Evolutionary conservation across 495 filamentous ascomycete genomes (phyloP).

Genomic region (Neurospora sp.): DNA sequence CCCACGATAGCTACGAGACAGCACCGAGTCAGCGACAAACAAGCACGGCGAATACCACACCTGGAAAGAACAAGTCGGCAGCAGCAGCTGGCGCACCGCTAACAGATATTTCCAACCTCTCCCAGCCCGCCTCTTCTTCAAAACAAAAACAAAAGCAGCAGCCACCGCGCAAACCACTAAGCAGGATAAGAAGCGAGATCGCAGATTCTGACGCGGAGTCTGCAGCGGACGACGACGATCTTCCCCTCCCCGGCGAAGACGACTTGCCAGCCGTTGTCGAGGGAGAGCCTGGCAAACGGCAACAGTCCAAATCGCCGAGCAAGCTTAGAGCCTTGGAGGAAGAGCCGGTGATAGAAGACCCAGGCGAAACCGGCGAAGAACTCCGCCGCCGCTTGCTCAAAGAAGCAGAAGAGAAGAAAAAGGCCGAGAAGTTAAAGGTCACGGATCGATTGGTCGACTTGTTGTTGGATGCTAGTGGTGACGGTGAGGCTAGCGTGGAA

Average conservation of each 20-base stretch:
- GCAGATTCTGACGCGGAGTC: slow-evolving; percentile 29
- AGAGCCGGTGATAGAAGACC: not conserved
- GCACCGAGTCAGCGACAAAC: slow-evolving; percentile 26
- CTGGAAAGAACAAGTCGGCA: not conserved
- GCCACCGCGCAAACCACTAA: slow-evolving; percentile 5
- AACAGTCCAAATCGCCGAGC: not conserved
- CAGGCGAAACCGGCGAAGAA: not conserved
- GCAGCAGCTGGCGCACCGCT: slow-evolving; percentile 3
- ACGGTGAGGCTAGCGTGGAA: not conserved
- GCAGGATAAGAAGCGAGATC: slow-evolving; percentile 27
- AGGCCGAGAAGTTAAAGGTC: not conserved
- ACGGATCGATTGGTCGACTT: not conserved
- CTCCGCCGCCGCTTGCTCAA: not conserved
- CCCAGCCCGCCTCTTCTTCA: slow-evolving; percentile 17
- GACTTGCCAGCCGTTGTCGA: not conserved
- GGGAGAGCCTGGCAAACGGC: not conserved
- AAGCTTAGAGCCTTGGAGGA: not conserved
- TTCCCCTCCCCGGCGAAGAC: not conserved
- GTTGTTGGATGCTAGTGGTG: not conserved
- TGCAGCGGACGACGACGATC: slow-evolving; percentile 6
- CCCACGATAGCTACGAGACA: slow-evolving; percentile 22
- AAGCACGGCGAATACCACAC: slow-evolving; percentile 4
- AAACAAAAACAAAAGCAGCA: slow-evolving; percentile 5
- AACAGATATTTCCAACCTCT: slow-evolving; percentile 21
- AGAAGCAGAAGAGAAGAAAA: not conserved